phyloP scores from a whole-genome alignment of 2,329 filamentous ascomycete species.

The Biscogniauxia marginata region DNA sequence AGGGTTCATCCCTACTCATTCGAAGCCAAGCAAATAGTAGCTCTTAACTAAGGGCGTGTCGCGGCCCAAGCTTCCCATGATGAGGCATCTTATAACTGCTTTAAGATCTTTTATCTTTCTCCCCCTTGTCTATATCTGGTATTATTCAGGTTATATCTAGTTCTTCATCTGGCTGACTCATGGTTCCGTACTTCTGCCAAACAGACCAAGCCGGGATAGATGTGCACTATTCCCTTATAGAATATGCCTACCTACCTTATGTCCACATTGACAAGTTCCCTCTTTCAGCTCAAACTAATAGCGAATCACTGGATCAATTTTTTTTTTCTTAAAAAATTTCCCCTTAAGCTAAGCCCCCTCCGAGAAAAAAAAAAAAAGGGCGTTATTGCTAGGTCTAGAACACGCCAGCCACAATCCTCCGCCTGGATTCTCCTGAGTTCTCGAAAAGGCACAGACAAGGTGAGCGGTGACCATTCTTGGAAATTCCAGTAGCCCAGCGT shows the following conservation, averaged over 20 bases:
- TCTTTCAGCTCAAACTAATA: not conserved
- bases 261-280: not conserved
- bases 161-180: not conserved
- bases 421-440: not conserved
- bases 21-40: conserved; percentile 5
- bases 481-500: conserved; percentile 2
- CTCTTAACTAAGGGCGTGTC: conserved; percentile 3
- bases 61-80: conserved; percentile 11
- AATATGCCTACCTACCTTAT: not conserved
- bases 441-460: not conserved
- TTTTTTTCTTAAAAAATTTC: not conserved
- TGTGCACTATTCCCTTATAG: not conserved
- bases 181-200: not conserved
- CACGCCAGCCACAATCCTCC: not conserved
- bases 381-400: not conserved
- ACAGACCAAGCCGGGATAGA: not conserved
- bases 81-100: conserved; percentile 1
- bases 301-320: too few relatives aligned
- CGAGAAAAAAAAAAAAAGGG: too few relatives aligned
- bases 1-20: conserved; percentile 14
- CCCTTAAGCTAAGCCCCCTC: not conserved
- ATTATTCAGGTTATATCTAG: not conserved
- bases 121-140: not conserved
- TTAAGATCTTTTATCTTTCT: not conserved
- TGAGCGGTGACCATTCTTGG: not conserved